phyloP scores from a whole-genome alignment of 75 land plant genomes.

The Pinus albicaulis region DNA sequence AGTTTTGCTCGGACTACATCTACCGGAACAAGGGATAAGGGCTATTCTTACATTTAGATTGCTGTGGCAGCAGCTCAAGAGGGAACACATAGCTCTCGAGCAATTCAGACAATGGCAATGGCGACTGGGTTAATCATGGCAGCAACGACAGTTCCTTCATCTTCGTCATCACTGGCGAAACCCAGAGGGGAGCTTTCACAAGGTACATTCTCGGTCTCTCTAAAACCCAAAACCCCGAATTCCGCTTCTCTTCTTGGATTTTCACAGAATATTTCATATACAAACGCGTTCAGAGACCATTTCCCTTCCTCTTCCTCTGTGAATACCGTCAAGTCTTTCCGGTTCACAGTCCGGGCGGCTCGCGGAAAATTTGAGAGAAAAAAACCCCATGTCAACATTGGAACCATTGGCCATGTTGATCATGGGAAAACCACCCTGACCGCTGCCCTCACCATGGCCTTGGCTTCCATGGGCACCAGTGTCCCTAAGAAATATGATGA shows the following conservation, averaged over 20 bases:
- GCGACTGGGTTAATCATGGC: not conserved
- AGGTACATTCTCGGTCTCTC: not conserved
- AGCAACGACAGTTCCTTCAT: not conserved
- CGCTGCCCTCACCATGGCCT: conserved; percentile 94
- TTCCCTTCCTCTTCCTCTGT: conserved; percentile 8
- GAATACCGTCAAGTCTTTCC: not conserved
- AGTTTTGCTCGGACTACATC: not conserved
- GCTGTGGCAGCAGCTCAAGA: not conserved
- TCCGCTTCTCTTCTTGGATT: conserved; percentile 12
- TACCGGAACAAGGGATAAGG: not conserved
- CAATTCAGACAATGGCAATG: not conserved
- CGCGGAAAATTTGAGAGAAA: conserved; percentile 90
- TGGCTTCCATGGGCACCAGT: conserved; percentile 63
- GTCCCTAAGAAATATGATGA: conserved; percentile 92
- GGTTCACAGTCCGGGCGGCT: conserved; percentile 67
- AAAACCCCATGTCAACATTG: conserved; percentile 96
- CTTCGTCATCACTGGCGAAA: not conserved
- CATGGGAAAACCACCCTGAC: conserved; percentile 98
- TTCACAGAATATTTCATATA: not conserved
- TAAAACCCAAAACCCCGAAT: conserved; percentile 12
- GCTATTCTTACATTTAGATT: not conserved
- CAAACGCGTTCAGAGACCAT: not conserved
- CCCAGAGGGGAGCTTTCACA: not conserved
- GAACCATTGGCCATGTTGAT: conserved; percentile 97
- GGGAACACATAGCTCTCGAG: not conserved